phyloP scores from a whole-genome alignment of 202 grass and related monocot genomes.

The Sporobolus alterniflorus region DNA sequence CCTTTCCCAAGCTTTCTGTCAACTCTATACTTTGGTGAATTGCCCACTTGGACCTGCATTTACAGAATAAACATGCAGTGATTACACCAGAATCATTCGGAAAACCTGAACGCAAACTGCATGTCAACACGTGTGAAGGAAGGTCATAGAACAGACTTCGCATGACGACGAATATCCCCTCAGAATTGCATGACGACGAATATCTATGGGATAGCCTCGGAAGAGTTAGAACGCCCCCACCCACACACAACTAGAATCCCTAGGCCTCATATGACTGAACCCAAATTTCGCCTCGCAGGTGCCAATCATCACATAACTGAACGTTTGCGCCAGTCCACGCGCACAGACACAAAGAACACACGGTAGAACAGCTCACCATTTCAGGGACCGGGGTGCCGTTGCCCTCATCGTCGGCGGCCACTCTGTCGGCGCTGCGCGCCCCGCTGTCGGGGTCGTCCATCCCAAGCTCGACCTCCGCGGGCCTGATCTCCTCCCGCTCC shows the following conservation, averaged over 20 bases:
- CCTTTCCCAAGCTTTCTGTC: slow-evolving; percentile 94
- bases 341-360: neutral
- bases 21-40: slow-evolving; percentile 89
- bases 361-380: slow-evolving; percentile 54
- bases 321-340: neutral
- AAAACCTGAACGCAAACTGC: slow-evolving; percentile 2
- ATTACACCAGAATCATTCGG: slow-evolving; percentile 16
- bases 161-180: neutral
- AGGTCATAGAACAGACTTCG: neutral
- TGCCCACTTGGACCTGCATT: slow-evolving; percentile 83
- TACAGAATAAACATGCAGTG: slow-evolving; percentile 14
- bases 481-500: slow-evolving; percentile 54
- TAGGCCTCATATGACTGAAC: slow-evolving; percentile 7
- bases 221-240: neutral
- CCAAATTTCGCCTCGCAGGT: neutral
- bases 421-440: slow-evolving; percentile 67
- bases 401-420: slow-evolving; percentile 60
- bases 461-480: slow-evolving; percentile 43
- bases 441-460: slow-evolving; percentile 76
- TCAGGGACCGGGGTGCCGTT: slow-evolving; percentile 72
- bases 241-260: neutral
- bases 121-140: neutral
- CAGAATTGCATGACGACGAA: neutral
- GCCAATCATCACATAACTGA: neutral
- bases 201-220: neutral